Base-by-base conservation (phyloP, 2,329 filamentous ascomycete species). In the Westerdykella sp. region DNA sequence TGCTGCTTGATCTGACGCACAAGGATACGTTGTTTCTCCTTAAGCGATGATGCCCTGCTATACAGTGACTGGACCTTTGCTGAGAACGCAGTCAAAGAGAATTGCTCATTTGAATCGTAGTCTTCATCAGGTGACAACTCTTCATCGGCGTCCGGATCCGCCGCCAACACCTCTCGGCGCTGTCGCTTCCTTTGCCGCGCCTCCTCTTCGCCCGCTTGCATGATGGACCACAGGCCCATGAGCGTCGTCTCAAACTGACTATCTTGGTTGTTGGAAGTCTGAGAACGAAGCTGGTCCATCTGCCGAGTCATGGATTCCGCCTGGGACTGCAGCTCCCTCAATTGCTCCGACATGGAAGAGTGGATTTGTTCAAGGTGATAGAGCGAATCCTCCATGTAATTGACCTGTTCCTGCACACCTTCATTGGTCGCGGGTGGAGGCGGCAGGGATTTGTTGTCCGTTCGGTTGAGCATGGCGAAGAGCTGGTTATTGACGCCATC, bases 1-100 rank as follows among this genome's bases (percentile, higher is more conserved):
- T 97, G 91, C 63, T 97, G 90, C 69, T 95, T 91, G 58, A 96
- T 91, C 65, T 97, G 90, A 35, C 89, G 81, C 58, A 91, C 85
- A 7, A 97, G 76, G 16, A 95, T 90, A 39, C 81, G 80, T 63
- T 95, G 94, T 62, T 97, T 90, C 55, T 95, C 87, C 48, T 87
- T 83, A 30, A 96, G 73, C 15, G 79, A 79, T 14, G 83, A 84
- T n/a, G 87, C 79, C 45, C 87, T 85, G 34, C 76, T 75, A 60
- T 89, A 87, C 4, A 96, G 72, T 69, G 81, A 85, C 56, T 89
- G 84, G 1, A 97, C 81, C 57, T 87, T 87, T 7, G 79, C 73
- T 13, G 82, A 84, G 63, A 97, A 94, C 15, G 83, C 86, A 16
- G 77, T 73, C 4, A 95, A 70, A 1, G 84, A 85, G 68, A 87